Conservation (phyloP, 257 asterid species). For the Solanum raphanifolium region DNA sequence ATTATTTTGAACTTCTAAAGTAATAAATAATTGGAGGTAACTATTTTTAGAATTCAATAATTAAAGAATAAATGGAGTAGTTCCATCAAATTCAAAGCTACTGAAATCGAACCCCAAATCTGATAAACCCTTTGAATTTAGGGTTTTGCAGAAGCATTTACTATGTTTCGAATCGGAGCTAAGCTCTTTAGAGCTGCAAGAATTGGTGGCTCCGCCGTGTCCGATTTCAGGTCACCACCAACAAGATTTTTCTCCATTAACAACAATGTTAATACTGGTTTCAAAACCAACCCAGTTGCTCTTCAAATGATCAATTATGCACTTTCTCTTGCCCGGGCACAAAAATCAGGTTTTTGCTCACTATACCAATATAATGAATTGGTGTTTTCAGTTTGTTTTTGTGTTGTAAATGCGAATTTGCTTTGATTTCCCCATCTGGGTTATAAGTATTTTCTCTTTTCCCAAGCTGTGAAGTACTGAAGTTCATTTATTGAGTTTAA, state of each 20-base stretch:
- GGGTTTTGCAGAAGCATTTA: not conserved
- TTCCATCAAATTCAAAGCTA: not conserved
- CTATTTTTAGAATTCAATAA: no score
- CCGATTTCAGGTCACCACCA: conserved; percentile 20
- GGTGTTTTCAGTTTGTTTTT: not conserved
- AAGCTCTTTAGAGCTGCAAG: conserved; percentile 27
- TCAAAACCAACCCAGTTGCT: conserved; percentile 48
- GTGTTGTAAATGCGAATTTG: not conserved
- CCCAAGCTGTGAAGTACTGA: not conserved
- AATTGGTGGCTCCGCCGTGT: conserved; percentile 13
- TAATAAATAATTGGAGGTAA: no score
- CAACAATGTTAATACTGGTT: conserved; percentile 4
- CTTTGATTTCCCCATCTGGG: not conserved
- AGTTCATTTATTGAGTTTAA: not conserved
- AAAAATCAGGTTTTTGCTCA: conserved; percentile 45
- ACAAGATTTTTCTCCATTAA: conserved; percentile 18
- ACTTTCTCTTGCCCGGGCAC: conserved; percentile 55
- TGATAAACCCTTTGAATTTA: not conserved
- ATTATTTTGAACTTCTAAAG: no score
- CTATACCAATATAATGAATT: not conserved
- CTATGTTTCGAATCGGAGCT: conserved; percentile 40
- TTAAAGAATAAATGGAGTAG: no score
- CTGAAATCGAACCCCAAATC: not conserved
- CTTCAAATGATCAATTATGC: conserved; percentile 78
- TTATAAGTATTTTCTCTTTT: not conserved